Conservation (phyloP, 2,329 filamentous ascomycete genomes). For the Neofusicoccum sp. region DNA sequence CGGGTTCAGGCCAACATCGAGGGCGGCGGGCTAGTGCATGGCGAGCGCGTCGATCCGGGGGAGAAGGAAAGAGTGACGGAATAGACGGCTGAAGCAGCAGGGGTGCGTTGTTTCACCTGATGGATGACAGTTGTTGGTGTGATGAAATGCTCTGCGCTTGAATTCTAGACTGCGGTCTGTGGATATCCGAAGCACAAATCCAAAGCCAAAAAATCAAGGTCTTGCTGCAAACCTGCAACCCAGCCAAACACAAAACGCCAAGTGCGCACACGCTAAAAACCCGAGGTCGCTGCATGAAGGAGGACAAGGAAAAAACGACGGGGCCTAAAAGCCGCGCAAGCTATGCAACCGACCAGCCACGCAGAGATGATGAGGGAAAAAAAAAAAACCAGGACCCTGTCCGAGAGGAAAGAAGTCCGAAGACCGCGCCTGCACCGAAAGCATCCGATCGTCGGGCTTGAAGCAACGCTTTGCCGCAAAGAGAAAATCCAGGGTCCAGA, state of each 20-base stretch:
- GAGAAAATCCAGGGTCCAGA: constrained; percentile 1
- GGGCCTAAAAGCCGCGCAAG: not conserved
- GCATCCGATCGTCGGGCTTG: not conserved
- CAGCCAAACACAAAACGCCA: constrained; percentile 2
- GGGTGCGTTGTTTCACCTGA: not conserved
- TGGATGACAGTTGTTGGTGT: not conserved
- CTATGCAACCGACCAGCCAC: not conserved
- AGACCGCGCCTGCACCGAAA: not conserved
- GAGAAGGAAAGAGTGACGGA: constrained; percentile 35
- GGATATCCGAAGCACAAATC: not conserved
- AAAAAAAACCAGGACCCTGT: not conserved
- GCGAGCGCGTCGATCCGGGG: constrained; percentile 10
- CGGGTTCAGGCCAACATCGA: constrained; percentile 48
- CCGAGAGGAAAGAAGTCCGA: not conserved
- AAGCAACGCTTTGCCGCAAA: not conserved
- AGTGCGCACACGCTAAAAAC: not conserved
- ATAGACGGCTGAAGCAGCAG: not conserved
- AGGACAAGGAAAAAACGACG: not conserved
- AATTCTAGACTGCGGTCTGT: not conserved
- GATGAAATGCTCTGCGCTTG: not conserved
- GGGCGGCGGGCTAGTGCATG: constrained; percentile 3
- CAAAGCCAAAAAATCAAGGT: not conserved
- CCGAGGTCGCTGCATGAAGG: not conserved
- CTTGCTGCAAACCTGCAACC: not conserved
- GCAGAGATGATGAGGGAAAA: not conserved